Base-by-base conservation (phyloP, 805 yeast species). In the Schwanniomyces polymorphus region DNA sequence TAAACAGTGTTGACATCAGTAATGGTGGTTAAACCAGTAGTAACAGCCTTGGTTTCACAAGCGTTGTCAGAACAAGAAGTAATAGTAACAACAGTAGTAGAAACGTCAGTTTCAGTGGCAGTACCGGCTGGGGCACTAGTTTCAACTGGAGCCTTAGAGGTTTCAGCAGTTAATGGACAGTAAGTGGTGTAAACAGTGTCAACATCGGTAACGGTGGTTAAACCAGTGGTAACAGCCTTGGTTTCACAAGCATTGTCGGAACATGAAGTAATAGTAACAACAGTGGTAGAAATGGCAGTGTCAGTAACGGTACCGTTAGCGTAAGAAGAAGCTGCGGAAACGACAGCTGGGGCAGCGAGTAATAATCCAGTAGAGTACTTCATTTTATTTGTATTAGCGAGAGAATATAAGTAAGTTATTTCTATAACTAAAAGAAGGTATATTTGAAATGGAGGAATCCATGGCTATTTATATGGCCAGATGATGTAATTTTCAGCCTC, bases 211-310 rank as follows among this genome's bases (percentile, higher is more conserved):
- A 67, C 63, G 42, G 72, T 66, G 55, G 70, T 67, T 38, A 66
- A 49, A 59, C 72, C 72, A 41, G 74, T 68, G 54, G 72, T 67
- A 44, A 61, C 66, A 31, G 64, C 57, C 18, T 44, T 51, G 33
- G 57, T 51, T 14, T 49, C 38, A 57, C 76, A 71, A 46, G 50
- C 54, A 57, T 67, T 43, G 47, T 60, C 60, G 11, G 61, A 54
- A 56, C 75, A 71, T 34, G 72, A 65, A 41, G 75, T 68, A 53
- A 67, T 57, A 49, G 74, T 68, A 38, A 67, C 57, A 41, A 67
- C 66, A 27, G 72, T 63, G 47, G 68, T 64, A 8, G 54, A 49
- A 27, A 55, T 48, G 50, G 55, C 61, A 49, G 68, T 64, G 11
- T 43, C 61, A 42, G 70, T 63, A 28, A 56, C 54, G 38, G 70